Conservation (phyloP, 192 early-diverging fungal species). For the Podila horticola region DNA sequence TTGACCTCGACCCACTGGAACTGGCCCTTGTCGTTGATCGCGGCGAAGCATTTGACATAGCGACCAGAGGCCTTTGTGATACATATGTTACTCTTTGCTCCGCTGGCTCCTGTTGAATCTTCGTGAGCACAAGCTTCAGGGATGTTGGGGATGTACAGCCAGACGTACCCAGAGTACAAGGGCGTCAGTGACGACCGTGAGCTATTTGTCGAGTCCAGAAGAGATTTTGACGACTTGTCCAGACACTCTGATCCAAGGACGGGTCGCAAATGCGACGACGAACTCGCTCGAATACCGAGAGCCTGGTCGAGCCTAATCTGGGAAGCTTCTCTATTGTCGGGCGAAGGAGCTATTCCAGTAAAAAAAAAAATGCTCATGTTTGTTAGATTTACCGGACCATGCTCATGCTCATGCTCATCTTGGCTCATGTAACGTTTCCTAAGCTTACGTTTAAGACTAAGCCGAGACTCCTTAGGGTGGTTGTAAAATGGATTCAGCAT, state of each 20-base stretch:
- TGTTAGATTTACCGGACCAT: background rate
- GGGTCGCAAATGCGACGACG: background rate
- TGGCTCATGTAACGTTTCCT: background rate
- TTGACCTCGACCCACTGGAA: constrained; percentile 41
- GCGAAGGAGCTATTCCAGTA: background rate
- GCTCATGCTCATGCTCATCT: too few relatives aligned
- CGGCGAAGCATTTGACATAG: constrained; percentile 36
- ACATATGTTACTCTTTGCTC: constrained; percentile 11
- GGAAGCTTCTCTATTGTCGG: background rate
- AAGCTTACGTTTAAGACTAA: background rate
- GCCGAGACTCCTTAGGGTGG: background rate
- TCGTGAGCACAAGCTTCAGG: background rate
- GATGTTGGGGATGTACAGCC: constrained; percentile 37
- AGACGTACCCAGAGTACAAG: constrained; percentile 30
- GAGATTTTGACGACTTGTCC: constrained; percentile 3
- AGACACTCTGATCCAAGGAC: background rate
- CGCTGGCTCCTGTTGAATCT: background rate
- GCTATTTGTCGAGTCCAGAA: background rate
- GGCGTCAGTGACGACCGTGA: constrained; percentile 6
- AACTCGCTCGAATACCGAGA: background rate
- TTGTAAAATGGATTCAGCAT: background rate
- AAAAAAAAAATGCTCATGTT: background rate
- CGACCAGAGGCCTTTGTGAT: constrained; percentile 35
- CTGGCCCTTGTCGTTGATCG: constrained; percentile 23
- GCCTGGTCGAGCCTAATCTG: background rate